phyloP scores from a whole-genome alignment of 2,329 filamentous ascomycete species.

The Plectosphaerella cucumerina region DNA sequence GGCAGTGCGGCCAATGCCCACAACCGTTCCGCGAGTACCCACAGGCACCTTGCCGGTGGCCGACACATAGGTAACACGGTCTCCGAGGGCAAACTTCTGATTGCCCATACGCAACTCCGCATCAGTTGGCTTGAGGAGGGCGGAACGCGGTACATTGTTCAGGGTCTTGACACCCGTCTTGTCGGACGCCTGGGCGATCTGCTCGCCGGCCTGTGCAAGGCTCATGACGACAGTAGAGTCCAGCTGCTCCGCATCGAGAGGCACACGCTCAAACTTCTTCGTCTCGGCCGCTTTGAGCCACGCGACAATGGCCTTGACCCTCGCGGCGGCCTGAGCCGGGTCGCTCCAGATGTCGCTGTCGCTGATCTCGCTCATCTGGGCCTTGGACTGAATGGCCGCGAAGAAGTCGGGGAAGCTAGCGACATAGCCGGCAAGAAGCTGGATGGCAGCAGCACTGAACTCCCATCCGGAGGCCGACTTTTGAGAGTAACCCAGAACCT shows the following conservation, averaged over 20 bases:
- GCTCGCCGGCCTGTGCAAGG: conserved; percentile 74
- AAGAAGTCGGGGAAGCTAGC: conserved; percentile 93
- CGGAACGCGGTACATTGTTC: conserved; percentile 77
- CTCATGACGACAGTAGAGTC: conserved; percentile 83
- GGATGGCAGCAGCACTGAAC: conserved; percentile 80
- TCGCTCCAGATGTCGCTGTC: conserved; percentile 84
- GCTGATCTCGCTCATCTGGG: conserved; percentile 76
- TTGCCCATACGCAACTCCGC: conserved; percentile 88
- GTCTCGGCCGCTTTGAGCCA: conserved; percentile 93
- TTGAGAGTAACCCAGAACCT: conserved; percentile 92
- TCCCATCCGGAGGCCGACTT: conserved; percentile 89
- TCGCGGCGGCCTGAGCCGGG: conserved; percentile 64
- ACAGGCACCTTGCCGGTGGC: conserved; percentile 94
- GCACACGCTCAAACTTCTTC: conserved; percentile 92
- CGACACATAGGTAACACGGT: conserved; percentile 89
- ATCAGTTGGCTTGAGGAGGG: conserved; percentile 87
- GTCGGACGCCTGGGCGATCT: conserved; percentile 46
- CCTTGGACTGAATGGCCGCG: conserved; percentile 78
- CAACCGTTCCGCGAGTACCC: conserved; percentile 85
- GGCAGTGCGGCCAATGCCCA: conserved; percentile 85
- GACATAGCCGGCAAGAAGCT: conserved; percentile 85
- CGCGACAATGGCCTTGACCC: conserved; percentile 87
- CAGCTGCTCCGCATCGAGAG: conserved; percentile 91
- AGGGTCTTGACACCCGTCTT: conserved; percentile 63
- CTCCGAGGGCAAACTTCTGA: conserved; percentile 79